A percentile compares a stretch with the other conserved stretches of the same genome.
These are phyloP conservation scores for Lippia alba DNA, from an alignment of 305 asterid species.

Conservation along the genomic window DNA sequence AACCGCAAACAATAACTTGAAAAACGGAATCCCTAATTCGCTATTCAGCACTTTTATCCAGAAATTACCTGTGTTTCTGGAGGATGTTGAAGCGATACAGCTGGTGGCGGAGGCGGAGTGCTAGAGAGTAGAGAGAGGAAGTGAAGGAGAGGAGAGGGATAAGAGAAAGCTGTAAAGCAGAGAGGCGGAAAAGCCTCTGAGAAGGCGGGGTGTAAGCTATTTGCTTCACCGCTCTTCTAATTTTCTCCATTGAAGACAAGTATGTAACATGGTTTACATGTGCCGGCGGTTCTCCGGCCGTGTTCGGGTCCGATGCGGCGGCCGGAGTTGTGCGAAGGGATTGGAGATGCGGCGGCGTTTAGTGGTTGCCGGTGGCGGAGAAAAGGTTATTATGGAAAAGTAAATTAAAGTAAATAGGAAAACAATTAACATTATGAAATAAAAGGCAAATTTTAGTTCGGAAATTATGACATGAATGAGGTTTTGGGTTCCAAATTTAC, in stretches of 20 bases:
- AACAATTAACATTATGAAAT: too few species aligned
- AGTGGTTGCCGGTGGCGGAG: too few species aligned
- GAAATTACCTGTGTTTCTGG: constrained; percentile 51
- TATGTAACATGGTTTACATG: background rate
- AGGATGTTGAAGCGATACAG: constrained; percentile 57
- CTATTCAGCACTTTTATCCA: background rate
- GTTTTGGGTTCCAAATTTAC: too few species aligned
- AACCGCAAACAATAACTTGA: background rate
- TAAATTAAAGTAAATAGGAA: too few species aligned
- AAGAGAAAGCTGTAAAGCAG: constrained; percentile 63
- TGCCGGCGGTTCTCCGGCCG: too few species aligned
- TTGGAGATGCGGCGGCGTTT: too few species aligned
- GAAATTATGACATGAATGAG: too few species aligned
- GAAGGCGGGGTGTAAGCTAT: constrained; percentile 64
- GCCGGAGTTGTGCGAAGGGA: too few species aligned
- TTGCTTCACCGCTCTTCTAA: constrained; percentile 62
- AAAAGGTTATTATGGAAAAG: too few species aligned
- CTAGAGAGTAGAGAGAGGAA: constrained; percentile 61
- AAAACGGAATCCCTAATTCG: background rate
- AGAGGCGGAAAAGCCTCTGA: constrained; percentile 48
- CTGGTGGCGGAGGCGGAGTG: constrained; percentile 62
- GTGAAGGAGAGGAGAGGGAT: constrained; percentile 69
- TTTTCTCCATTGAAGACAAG: constrained; percentile 59
- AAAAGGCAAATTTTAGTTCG: too few species aligned
- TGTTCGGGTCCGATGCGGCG: too few species aligned